phyloP scores from a whole-genome alignment of 192 early-diverging fungal species.

The Podila horticola region DNA sequence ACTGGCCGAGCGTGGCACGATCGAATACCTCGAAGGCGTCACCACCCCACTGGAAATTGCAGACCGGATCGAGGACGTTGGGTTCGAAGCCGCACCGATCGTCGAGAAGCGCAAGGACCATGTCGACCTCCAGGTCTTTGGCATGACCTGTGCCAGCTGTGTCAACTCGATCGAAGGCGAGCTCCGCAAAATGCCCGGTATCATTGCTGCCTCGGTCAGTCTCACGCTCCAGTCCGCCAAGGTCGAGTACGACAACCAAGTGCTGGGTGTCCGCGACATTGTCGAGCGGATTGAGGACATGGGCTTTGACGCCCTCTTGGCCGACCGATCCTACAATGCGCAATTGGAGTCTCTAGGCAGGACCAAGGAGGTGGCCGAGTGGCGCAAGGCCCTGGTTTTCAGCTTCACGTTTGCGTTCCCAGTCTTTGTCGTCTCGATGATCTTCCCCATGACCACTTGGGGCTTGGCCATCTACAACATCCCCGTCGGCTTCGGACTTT shows the following conservation, averaged over 20 bases:
- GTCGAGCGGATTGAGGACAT: constrained; percentile 82
- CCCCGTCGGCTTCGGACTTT: constrained; percentile 69
- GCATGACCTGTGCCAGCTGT: constrained; percentile 91
- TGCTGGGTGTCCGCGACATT: constrained; percentile 80
- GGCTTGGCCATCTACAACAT: constrained; percentile 32
- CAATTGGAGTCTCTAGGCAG: constrained; percentile 91
- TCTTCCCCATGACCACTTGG: constrained; percentile 66
- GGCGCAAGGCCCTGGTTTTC: constrained; percentile 73
- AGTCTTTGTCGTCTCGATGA: constrained; percentile 84
- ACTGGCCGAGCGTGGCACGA: constrained; percentile 82
- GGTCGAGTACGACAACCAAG: constrained; percentile 73
- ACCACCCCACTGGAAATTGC: constrained; percentile 63
- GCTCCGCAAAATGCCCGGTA: constrained; percentile 64
- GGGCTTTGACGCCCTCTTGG: constrained; percentile 81
- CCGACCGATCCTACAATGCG: constrained; percentile 70
- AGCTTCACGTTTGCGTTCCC: constrained; percentile 84
- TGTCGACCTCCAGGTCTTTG: constrained; percentile 82
- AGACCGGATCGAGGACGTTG: constrained; percentile 74
- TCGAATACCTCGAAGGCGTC: constrained; percentile 66
- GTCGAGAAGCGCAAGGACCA: constrained; percentile 58
- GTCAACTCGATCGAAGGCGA: constrained; percentile 82
- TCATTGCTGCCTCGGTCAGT: constrained; percentile 77
- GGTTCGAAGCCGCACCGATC: constrained; percentile 75
- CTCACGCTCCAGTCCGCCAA: constrained; percentile 80
- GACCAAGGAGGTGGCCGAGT: constrained; percentile 86